A percentile compares a stretch with the other conserved stretches of the same genome.
Evolutionary conservation across 164 flowering plant genomes (phyloP).

Genomic region (Piper longum): DNA sequence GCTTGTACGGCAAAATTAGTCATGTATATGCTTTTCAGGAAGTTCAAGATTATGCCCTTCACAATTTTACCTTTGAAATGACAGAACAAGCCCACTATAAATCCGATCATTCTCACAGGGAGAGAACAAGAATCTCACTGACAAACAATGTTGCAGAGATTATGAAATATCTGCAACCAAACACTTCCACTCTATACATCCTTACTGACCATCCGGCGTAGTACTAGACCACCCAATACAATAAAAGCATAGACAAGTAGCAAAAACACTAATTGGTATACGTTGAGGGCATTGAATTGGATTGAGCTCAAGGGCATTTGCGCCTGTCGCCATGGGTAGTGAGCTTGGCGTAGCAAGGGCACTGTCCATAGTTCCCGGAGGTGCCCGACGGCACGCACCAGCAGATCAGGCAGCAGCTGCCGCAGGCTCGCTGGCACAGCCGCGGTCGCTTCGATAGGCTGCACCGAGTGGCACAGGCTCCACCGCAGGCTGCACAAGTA

Average conservation of each 20-base stretch:
- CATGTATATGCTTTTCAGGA: too few relatives aligned
- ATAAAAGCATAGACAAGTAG: background rate
- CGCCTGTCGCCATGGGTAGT: constrained; percentile 18
- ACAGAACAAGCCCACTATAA: too few relatives aligned
- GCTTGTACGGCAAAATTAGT: too few relatives aligned
- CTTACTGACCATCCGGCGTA: background rate
- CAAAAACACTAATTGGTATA: background rate
- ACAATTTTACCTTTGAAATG: too few relatives aligned
- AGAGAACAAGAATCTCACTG: too few relatives aligned
- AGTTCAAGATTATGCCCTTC: too few relatives aligned
- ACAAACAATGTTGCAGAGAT: too few relatives aligned
- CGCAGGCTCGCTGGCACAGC: constrained; percentile 29
- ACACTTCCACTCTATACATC: too few relatives aligned
- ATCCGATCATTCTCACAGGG: too few relatives aligned
- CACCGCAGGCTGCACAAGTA: constrained; percentile 12
- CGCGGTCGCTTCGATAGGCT: constrained; percentile 18
- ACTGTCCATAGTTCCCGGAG: constrained; percentile 17
- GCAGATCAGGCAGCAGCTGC: constrained; percentile 28
- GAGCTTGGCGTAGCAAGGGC: constrained; percentile 24
- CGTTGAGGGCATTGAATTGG: background rate
- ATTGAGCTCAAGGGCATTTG: constrained; percentile 17
- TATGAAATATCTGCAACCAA: too few relatives aligned
- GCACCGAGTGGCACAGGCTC: constrained; percentile 18
- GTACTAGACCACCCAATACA: background rate
- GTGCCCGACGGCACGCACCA: constrained; percentile 33